These are phyloP conservation scores for Ogataea chonburiensis DNA, from an alignment of 805 yeast genomes.

Conservation along the genomic window DNA sequence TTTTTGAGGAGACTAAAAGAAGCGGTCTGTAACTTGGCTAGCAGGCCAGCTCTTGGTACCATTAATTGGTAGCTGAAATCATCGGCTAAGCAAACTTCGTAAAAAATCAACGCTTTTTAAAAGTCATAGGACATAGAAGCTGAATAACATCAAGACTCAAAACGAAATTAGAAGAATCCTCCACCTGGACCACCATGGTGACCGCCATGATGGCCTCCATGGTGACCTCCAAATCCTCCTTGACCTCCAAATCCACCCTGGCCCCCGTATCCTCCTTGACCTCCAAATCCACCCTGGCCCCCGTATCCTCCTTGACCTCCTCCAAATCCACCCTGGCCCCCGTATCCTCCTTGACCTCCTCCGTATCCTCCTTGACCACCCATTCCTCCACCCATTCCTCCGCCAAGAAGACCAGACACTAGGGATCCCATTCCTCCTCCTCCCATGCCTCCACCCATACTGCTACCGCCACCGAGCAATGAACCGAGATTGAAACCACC, in stretches of 20 bases:
- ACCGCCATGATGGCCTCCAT: slow-evolving; percentile 12
- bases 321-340: slow-evolving; percentile 16
- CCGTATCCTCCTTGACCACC: slow-evolving; percentile 7
- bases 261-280: slow-evolving; percentile 26
- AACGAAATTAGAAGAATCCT: slow-evolving; percentile 1
- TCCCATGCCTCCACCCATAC: slow-evolving; percentile 9
- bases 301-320: slow-evolving; percentile 11
- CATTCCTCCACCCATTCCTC: slow-evolving; percentile 12
- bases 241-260: slow-evolving; percentile 27
- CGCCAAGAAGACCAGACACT: slow-evolving; percentile 17
- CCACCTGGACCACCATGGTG: slow-evolving; percentile 12
- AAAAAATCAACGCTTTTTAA: no score
- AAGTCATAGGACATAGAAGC: no score
- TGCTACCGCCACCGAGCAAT: slow-evolving; percentile 20
- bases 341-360: slow-evolving; percentile 11
- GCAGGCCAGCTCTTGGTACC: no score
- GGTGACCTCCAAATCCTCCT: slow-evolving; percentile 14
- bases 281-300: slow-evolving; percentile 26
- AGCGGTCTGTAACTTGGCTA: no score
- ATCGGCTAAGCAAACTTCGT: no score
- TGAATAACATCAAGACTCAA: no score
- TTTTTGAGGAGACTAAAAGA: no score
- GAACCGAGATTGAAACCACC: slow-evolving; percentile 32
- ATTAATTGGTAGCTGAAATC: no score
- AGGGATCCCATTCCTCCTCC: slow-evolving; percentile 23